Evolutionary conservation across 2,329 filamentous ascomycete genomes (phyloP).

Genomic region (Aspergillus candidus): DNA sequence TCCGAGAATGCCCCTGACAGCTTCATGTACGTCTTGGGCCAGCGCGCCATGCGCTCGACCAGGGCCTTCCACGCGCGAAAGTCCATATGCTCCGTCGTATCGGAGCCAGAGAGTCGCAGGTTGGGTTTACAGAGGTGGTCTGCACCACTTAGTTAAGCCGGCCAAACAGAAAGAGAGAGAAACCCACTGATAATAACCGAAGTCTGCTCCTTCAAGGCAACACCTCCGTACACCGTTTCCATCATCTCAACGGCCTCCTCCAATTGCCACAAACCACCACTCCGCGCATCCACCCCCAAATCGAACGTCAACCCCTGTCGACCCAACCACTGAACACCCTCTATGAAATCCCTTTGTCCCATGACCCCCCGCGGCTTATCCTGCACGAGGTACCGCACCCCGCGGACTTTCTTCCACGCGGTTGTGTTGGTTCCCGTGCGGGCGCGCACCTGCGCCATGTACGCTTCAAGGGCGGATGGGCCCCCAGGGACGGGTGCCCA

Average conservation of each 20-base stretch:
- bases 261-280: constrained; percentile 67
- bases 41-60: constrained; percentile 61
- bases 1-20: constrained; percentile 82
- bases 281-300: constrained; percentile 72
- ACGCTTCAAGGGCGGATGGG: constrained; percentile 53
- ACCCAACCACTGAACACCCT: constrained; percentile 59
- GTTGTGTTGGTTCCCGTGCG: constrained; percentile 47
- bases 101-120: constrained; percentile 54
- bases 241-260: constrained; percentile 67
- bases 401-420: constrained; percentile 63
- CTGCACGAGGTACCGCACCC: constrained; percentile 79
- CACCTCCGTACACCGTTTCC: constrained; percentile 57
- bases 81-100: constrained; percentile 42
- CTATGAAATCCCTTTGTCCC: constrained; percentile 58
- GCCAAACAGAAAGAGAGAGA: neutral
- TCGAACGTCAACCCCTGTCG: constrained; percentile 66
- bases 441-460: constrained; percentile 57
- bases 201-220: constrained; percentile 48
- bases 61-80: constrained; percentile 65
- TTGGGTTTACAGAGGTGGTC: constrained; percentile 90
- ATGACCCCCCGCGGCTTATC: constrained; percentile 64
- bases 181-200: constrained; percentile 60
- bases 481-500: constrained; percentile 80
- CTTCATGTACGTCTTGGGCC: constrained; percentile 73
- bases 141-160: constrained; percentile 30